A percentile compares a stretch with the other conserved stretches of the same genome.
phyloP scores from a whole-genome alignment of 2,329 filamentous ascomycete species.

The Lasiodiplodia sp. region DNA sequence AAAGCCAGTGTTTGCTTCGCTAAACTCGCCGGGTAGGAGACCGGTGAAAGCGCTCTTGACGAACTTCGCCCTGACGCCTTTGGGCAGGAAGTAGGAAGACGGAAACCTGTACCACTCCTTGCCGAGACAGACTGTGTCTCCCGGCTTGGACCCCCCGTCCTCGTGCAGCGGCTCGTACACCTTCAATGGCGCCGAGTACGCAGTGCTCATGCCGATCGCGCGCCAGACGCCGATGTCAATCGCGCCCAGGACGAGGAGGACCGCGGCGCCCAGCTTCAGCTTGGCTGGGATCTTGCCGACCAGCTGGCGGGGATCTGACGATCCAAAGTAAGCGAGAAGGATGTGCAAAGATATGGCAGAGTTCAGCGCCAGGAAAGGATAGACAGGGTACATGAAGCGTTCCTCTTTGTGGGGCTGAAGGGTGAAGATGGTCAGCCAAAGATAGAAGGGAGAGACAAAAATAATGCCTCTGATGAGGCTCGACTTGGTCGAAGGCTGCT shows the following conservation, averaged over 20 bases:
- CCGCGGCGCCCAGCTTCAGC: slow-evolving; percentile 72
- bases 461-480: slow-evolving; percentile 77
- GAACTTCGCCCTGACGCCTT: slow-evolving; percentile 85
- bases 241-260: slow-evolving; percentile 67
- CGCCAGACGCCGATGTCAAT: slow-evolving; percentile 73
- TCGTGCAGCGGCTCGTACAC: slow-evolving; percentile 73
- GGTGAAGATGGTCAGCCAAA: slow-evolving; percentile 93
- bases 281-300: slow-evolving; percentile 75
- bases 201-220: slow-evolving; percentile 77
- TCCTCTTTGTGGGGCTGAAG: slow-evolving; percentile 97
- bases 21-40: slow-evolving; percentile 88
- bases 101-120: slow-evolving; percentile 99
- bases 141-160: slow-evolving; percentile 61
- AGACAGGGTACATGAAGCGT: slow-evolving; percentile 97
- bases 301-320: slow-evolving; percentile 70
- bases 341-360: slow-evolving; percentile 86
- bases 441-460: slow-evolving; percentile 85
- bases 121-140: slow-evolving; percentile 82
- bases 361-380: slow-evolving; percentile 88
- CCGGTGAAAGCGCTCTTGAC: slow-evolving; percentile 89
- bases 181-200: slow-evolving; percentile 80
- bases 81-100: slow-evolving; percentile 87
- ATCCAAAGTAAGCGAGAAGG: slow-evolving; percentile 76
- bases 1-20: slow-evolving; percentile 72
- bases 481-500: slow-evolving; percentile 68